Evolutionary conservation across 2,329 filamentous ascomycete genomes (phyloP).

Genomic region (Cadophora luteo-olivacea): DNA sequence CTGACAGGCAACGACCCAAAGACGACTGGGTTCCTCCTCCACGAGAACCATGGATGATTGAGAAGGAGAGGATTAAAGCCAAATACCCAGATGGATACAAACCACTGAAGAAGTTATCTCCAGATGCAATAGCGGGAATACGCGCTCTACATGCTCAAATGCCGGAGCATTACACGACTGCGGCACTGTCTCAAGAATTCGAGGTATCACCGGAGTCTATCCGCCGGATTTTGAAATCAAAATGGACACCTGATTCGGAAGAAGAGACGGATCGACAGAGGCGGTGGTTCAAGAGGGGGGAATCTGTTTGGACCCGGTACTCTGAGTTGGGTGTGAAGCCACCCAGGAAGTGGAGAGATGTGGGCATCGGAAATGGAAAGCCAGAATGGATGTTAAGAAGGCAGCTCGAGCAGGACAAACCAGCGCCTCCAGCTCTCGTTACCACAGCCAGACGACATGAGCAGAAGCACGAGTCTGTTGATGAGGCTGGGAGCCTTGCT

Average conservation of each 20-base stretch:
- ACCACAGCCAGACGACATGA: constrained; percentile 32
- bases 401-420: constrained; percentile 15
- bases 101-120: constrained; percentile 85
- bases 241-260: constrained; percentile 68
- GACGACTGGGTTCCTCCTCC: constrained; percentile 36
- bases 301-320: constrained; percentile 63
- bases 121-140: constrained; percentile 90
- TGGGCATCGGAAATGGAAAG: constrained; percentile 44
- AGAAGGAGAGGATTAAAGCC: constrained; percentile 75
- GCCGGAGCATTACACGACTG: constrained; percentile 77
- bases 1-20: background rate
- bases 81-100: constrained; percentile 87
- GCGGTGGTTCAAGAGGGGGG: constrained; percentile 67
- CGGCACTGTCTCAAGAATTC: constrained; percentile 77
- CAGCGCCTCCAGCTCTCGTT: constrained; percentile 30
- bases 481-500: constrained; percentile 27
- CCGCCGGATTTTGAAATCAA: constrained; percentile 82
- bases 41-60: constrained; percentile 70
- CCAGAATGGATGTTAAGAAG: constrained; percentile 31
- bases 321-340: constrained; percentile 67
- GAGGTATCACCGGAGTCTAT: constrained; percentile 87
- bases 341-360: constrained; percentile 62
- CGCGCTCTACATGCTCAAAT: constrained; percentile 80
- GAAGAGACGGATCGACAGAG: constrained; percentile 63
- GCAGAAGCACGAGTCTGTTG: constrained; percentile 16